phyloP scores from a whole-genome alignment of 2,329 filamentous ascomycete genomes.

The Aspergillus sp. region DNA sequence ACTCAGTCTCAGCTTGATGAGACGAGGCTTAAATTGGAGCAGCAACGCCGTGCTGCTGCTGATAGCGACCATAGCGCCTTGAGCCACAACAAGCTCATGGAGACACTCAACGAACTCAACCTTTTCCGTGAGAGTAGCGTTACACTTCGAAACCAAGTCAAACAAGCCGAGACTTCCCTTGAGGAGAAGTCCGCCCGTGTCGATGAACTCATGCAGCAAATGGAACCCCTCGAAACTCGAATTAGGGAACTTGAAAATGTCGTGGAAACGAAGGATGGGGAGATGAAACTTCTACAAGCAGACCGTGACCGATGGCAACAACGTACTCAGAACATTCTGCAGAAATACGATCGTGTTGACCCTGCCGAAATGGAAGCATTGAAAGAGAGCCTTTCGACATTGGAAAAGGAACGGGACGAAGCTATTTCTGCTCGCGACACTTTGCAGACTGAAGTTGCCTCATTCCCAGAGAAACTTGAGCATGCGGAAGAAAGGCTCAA shows the following conservation, averaged over 20 bases:
- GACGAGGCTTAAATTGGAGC: conserved; percentile 78
- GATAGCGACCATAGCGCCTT: conserved; percentile 69
- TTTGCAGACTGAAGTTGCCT: conserved; percentile 47
- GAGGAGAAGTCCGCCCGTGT: conserved; percentile 70
- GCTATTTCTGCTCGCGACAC: conserved; percentile 49
- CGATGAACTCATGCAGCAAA: conserved; percentile 66
- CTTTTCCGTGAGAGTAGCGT: conserved; percentile 92
- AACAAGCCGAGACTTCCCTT: conserved; percentile 71
- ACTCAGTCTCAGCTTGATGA: conserved; percentile 85
- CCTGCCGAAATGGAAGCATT: conserved; percentile 87
- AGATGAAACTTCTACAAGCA: conserved; percentile 81
- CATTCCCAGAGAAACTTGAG: conserved; percentile 45
- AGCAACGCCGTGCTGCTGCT: conserved; percentile 73
- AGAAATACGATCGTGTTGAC: conserved; percentile 92
- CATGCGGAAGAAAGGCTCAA: conserved; percentile 45
- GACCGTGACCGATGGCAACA: conserved; percentile 95
- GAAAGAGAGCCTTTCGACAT: conserved; percentile 66
- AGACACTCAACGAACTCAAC: conserved; percentile 93
- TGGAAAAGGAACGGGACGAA: conserved; percentile 66
- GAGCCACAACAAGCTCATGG: conserved; percentile 84
- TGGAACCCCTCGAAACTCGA: conserved; percentile 76
- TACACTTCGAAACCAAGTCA: conserved; percentile 80
- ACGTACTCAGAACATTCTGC: conserved; percentile 89
- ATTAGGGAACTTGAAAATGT: conserved; percentile 80
- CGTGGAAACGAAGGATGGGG: conserved; percentile 74